Evolutionary conservation across 2,329 filamentous ascomycete species (phyloP), one percentile per base, ranked within the genome.

Genomic region (Colletotrichum siamense): DNA sequence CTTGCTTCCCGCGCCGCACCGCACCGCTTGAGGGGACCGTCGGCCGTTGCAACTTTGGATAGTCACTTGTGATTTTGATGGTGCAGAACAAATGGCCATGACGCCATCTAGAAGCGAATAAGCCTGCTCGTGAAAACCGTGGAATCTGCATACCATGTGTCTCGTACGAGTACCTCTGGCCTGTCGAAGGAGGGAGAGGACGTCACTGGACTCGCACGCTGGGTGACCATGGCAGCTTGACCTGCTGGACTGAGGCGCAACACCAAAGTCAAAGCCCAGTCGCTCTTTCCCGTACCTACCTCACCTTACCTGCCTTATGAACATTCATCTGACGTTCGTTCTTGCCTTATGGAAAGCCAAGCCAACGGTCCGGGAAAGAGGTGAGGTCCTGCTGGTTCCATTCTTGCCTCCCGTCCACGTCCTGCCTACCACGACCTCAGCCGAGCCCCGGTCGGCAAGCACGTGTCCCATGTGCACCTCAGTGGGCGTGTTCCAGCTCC

Each of bases 1-100:
- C 76, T 71, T 74, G 76, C 34, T 66, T 77, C 76, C 74, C 74
- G 76, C 73, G 71, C 69, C 66, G 69, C 76, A 71, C 67, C 73
- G 69, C 76, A 77, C 74, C 72, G 69, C 57, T 63, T 36, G 57
- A 63, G 66, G 44, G 44, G 71, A 73, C 73, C 69, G 55, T 76
- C 67, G 62, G 68, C 62, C 69, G 55, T 77, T 77, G 69, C 59
- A 66, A 76, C 63, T 76, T 39, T 28, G 70, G 52, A 69, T 57
- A 49, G 39, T 18, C 68, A 39, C 18, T 59, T 28, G 55, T 18
- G 55, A 16, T 59, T 24, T 67, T 22, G 52, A 36, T 65, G 67
- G 67, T 70, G 32, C 44, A 71, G 16, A 32, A 28, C 59, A 74
- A 49, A 36, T 59, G 32, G 30, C 15, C 59, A 62, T 62, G 26